Percentiles rank a stretch among this genome's conserved stretches.
phyloP scores from a whole-genome alignment of 2,329 filamentous ascomycete species.

The Trichoderma semiorbis region DNA sequence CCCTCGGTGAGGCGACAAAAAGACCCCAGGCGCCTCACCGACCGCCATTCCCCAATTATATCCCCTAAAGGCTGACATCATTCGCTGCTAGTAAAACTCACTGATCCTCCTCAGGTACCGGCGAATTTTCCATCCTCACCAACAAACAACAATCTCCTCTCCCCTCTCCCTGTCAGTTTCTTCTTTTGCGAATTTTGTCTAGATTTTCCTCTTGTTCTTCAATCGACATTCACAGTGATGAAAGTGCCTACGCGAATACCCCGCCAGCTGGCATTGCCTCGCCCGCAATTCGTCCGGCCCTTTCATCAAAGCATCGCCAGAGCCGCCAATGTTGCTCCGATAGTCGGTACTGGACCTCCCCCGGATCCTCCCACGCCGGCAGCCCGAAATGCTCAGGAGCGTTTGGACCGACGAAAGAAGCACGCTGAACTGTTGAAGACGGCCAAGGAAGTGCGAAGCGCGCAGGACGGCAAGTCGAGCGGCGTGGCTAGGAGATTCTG shows the following conservation, averaged over 20 bases:
- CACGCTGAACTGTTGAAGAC: slow-evolving; percentile 55
- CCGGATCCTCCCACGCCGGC: slow-evolving; percentile 51
- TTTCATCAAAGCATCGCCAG: slow-evolving; percentile 34
- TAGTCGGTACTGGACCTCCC: slow-evolving; percentile 57
- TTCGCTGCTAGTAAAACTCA: slow-evolving; percentile 1
- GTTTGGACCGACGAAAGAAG: slow-evolving; percentile 49
- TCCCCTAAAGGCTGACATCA: slow-evolving; percentile 21
- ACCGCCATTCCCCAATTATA: not conserved
- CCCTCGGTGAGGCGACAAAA: not conserved
- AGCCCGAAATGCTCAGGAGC: slow-evolving; percentile 38
- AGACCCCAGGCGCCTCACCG: not conserved
- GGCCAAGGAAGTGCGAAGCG: slow-evolving; percentile 46
- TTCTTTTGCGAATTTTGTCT: not conserved
- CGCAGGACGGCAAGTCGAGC: slow-evolving; percentile 37
- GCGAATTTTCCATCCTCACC: slow-evolving; percentile 17
- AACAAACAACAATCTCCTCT: slow-evolving; percentile 13
- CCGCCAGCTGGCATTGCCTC: slow-evolving; percentile 34
- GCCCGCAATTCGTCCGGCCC: slow-evolving; percentile 24
- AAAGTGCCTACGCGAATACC: slow-evolving; percentile 39
- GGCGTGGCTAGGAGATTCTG: slow-evolving; percentile 74
- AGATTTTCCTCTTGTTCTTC: not conserved
- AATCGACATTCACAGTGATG: slow-evolving; percentile 34
- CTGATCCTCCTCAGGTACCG: not conserved
- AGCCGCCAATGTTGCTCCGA: slow-evolving; percentile 48
- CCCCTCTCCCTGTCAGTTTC: not conserved